These are phyloP conservation scores for Metschnikowia cubensis DNA, from an alignment of 805 yeast species.

Conservation along the genomic window DNA sequence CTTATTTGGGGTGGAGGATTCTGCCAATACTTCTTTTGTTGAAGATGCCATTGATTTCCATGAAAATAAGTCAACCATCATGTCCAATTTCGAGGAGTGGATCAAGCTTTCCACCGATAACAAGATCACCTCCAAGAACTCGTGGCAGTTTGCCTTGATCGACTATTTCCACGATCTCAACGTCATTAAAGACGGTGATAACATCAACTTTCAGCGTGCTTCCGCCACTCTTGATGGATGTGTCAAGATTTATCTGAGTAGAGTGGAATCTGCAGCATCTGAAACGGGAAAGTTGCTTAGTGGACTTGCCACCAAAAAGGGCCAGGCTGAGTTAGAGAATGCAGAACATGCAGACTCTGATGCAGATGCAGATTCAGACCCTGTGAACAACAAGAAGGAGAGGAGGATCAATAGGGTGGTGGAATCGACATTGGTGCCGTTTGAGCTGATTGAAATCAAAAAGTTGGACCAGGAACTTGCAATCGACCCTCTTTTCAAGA, in stretches of 20 bases:
- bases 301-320: conserved; percentile 51
- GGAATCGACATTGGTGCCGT: conserved; percentile 25
- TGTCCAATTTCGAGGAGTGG: conserved; percentile 47
- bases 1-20: conserved; percentile 18
- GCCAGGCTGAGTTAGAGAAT: conserved; percentile 25
- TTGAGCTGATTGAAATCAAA: conserved; percentile 48
- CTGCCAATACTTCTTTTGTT: conserved; percentile 15
- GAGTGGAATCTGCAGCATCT: conserved; percentile 87
- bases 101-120: conserved; percentile 45
- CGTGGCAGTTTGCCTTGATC: conserved; percentile 88
- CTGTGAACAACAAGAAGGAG: conserved; percentile 16
- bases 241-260: conserved; percentile 83
- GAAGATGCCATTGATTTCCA: conserved; percentile 42
- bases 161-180: conserved; percentile 87
- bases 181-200: conserved; percentile 67
- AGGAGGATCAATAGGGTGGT: conserved; percentile 20
- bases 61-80: conserved; percentile 39
- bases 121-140: conserved; percentile 76
- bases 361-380: conserved; percentile 20
- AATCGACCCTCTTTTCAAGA: conserved; percentile 72
- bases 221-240: conserved; percentile 92
- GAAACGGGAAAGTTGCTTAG: conserved; percentile 83
- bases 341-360: conserved; percentile 20
- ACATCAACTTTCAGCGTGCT: conserved; percentile 84
- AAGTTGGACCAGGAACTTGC: conserved; percentile 60